Percentiles rank a stretch among this genome's conserved stretches.
Conservation (phyloP, 1,139 yeast genomes). For the Spathaspora sp. region DNA sequence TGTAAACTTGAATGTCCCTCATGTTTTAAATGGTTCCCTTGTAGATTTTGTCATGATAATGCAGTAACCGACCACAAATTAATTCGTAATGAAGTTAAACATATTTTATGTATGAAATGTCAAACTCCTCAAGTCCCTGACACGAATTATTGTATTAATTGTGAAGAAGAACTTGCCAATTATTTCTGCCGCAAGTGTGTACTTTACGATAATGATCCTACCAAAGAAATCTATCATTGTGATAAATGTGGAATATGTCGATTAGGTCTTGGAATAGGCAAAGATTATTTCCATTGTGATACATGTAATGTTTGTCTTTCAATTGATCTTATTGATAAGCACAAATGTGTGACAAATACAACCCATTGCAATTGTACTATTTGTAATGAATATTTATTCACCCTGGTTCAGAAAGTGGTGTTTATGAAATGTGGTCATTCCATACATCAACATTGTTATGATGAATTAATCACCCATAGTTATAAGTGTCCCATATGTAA, state of each 20-base stretch:
- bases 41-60: conserved; percentile 85
- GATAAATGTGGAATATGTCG: conserved; percentile 92
- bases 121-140: conserved; percentile 72
- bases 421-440: conserved; percentile 96
- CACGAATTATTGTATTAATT: conserved; percentile 60
- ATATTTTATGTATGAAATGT: conserved; percentile 81
- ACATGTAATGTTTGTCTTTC: conserved; percentile 90
- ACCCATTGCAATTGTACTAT: conserved; percentile 93
- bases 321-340: conserved; percentile 73
- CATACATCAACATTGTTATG: conserved; percentile 82
- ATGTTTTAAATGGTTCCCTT: conserved; percentile 74
- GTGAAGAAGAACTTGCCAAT: conserved; percentile 66
- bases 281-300: conserved; percentile 87
- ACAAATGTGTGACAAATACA: conserved; percentile 80
- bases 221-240: conserved; percentile 86
- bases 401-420: conserved; percentile 80
- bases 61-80: conserved; percentile 56
- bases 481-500: conserved; percentile 92
- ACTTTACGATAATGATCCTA: conserved; percentile 78
- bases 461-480: conserved; percentile 73
- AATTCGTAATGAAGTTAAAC: conserved; percentile 60
- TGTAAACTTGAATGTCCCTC: conserved; percentile 82
- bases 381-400: conserved; percentile 88
- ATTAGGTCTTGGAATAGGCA: conserved; percentile 81
- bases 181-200: conserved; percentile 80